Evolutionary conservation across 2,329 filamentous ascomycete genomes (phyloP).

Genomic region (Fusarium drepaniforme): DNA sequence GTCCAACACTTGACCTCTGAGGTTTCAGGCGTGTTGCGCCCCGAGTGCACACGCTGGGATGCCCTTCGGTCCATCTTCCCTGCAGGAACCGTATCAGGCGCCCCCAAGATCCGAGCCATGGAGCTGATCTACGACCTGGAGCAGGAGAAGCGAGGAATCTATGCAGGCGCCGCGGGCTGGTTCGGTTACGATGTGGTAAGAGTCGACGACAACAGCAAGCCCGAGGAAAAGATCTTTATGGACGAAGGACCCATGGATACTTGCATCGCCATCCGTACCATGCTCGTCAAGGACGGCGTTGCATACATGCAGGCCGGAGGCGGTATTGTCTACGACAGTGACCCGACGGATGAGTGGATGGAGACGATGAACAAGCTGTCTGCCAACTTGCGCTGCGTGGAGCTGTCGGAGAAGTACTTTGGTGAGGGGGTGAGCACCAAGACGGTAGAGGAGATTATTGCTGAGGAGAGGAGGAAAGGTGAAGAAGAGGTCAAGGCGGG

Average conservation of each 20-base stretch:
- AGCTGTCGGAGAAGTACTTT: conserved; percentile 44
- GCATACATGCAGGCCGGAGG: conserved; percentile 93
- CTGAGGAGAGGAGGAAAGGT: conserved; percentile 42
- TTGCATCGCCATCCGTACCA: conserved; percentile 84
- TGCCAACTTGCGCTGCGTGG: conserved; percentile 45
- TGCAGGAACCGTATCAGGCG: conserved; percentile 93
- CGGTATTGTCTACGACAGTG: conserved; percentile 94
- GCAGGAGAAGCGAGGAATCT: conserved; percentile 92
- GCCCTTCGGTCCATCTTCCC: conserved; percentile 98
- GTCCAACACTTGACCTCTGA: conserved; percentile 98
- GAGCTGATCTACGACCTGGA: conserved; percentile 96
- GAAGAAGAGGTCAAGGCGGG: conserved; percentile 42
- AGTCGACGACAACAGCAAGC: conserved; percentile 64
- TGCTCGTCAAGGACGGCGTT: conserved; percentile 91
- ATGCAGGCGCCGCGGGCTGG: conserved; percentile 96
- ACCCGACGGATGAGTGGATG: conserved; percentile 93
- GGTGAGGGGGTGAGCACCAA: conserved; percentile 41
- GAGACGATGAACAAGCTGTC: conserved; percentile 95
- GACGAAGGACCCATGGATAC: conserved; percentile 93
- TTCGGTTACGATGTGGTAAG: conserved; percentile 88
- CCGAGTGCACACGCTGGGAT: conserved; percentile 90
- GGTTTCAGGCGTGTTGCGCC: conserved; percentile 89
- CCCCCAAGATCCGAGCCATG: conserved; percentile 97
- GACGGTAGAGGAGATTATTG: conserved; percentile 44
- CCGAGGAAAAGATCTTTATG: conserved; percentile 35